A percentile compares a stretch with the other conserved stretches of the same genome.
Conservation (phyloP, 345 rosid species). For the Hypericum perforatum region DNA sequence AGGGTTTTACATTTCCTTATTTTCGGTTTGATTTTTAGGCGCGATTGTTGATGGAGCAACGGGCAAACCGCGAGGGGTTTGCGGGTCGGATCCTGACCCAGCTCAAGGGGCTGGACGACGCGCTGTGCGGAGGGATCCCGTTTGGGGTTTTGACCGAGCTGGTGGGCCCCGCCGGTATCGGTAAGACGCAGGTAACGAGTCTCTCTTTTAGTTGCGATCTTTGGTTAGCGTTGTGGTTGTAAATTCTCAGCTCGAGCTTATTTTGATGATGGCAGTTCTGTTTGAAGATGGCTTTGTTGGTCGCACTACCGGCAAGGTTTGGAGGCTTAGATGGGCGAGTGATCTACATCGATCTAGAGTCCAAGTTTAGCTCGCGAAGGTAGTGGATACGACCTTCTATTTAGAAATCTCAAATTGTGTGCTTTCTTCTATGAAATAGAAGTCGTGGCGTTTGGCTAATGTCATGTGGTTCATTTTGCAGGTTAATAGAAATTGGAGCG, state of each 20-base stretch:
- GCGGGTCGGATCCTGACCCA: conserved; percentile 65
- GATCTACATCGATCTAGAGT: conserved; percentile 65
- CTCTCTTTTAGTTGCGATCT: background rate
- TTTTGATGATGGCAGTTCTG: conserved; percentile 47
- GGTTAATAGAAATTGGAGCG: conserved; percentile 79
- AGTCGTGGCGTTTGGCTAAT: background rate
- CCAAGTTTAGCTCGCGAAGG: conserved; percentile 82
- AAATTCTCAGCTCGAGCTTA: background rate
- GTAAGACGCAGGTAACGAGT: conserved; percentile 60
- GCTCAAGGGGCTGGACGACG: conserved; percentile 60
- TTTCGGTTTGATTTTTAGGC: conserved; percentile 27
- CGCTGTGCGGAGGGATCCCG: conserved; percentile 73
- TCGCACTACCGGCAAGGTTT: conserved; percentile 48
- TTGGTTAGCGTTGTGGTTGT: background rate
- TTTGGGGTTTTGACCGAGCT: conserved; percentile 77
- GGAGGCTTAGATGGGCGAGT: conserved; percentile 83
- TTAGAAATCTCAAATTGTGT: background rate
- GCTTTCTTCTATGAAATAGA: background rate
- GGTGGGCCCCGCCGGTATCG: conserved; percentile 84
- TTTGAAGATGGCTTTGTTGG: conserved; percentile 64
- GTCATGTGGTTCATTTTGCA: conserved; percentile 18
- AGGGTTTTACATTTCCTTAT: too few species aligned
- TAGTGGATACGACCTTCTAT: conserved; percentile 8
- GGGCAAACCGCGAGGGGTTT: conserved; percentile 31
- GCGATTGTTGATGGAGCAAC: conserved; percentile 40